phyloP scores from a whole-genome alignment of 78 protist species.

The Dictyostelium capitatum region DNA sequence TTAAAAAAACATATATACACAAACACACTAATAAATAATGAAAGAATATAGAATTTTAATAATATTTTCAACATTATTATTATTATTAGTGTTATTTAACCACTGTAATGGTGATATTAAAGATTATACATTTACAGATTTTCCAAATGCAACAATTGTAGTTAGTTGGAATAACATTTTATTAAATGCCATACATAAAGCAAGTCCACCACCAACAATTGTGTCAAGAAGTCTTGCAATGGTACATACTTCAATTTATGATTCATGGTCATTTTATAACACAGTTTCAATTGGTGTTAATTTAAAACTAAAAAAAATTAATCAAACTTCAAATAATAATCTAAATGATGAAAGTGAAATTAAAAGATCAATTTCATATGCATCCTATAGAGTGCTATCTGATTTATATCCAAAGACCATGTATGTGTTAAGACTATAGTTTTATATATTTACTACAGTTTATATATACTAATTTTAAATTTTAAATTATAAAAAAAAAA shows the following conservation, averaged over 20 bases:
- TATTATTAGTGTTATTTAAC: too few relatives aligned
- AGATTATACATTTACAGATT: constrained; percentile 27
- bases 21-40: too few relatives aligned
- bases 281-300: not conserved
- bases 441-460: not conserved
- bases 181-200: not conserved
- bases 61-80: too few relatives aligned
- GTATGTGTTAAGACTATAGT: too few relatives aligned
- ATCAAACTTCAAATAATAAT: not conserved
- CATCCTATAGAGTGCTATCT: constrained; percentile 3
- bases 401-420: constrained; percentile 22
- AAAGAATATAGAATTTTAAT: too few relatives aligned
- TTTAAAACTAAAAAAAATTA: not conserved
- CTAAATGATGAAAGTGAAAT: not conserved
- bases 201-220: constrained; percentile 40
- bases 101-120: not conserved
- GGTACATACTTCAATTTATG: constrained; percentile 43
- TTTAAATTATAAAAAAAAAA: too few relatives aligned
- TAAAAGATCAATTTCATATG: constrained; percentile 40
- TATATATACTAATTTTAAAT: not conserved
- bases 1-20: too few relatives aligned
- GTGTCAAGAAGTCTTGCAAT: constrained; percentile 18
- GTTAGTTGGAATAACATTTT: constrained; percentile 24
- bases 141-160: constrained; percentile 25
- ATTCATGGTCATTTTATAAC: constrained; percentile 33